Base-by-base conservation (phyloP, 2,329 filamentous ascomycete species). In the Aspergillus candidus region DNA sequence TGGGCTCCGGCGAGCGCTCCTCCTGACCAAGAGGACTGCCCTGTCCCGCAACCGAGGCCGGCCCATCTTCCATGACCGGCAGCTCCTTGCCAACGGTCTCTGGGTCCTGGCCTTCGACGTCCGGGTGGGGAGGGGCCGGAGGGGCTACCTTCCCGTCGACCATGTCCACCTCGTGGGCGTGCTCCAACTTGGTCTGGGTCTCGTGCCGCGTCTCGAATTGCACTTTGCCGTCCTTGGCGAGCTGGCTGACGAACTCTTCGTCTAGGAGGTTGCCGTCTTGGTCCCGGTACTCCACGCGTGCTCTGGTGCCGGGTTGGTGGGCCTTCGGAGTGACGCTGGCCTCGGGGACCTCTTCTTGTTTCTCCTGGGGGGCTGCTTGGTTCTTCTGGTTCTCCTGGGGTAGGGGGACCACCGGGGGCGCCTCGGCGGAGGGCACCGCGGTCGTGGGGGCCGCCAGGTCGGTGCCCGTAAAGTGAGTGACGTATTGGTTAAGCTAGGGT, bases 151-250 rank as follows among this genome's bases (percentile, higher is more conserved):
- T 54, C 31, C 62, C 64, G 44, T 71, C 59, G 17, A 66, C 53
- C 38, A 66, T 54, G 12, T 63, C 58, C n/a, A 95, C 69, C 61
- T 94, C 86, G 53, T 90, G 88, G 47, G 90, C 93, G 35, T 81
- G 66, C 41, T 79, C 79, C 44, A 97, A 69, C 46, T 88, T 83
- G 7, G 89, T 96, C 52, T 86, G 80, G n/a, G 91, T 96, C 74
- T 97, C 91, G 64, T 96, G 96, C 54, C 84, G 85, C 11, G 93
- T 97, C 72, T 94, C 83, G 72, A 98, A 96, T 59, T 88, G 88
- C 47, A 97, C 90, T 69, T 95, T 94, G 59, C 91, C 93, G 66
- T 91, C 80, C 35, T 64, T 62, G 17, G 63, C 53, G 29, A 98
- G 79, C 14, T 79, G 80, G 59, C 85, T 80, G 47, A 98, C 89